Evolutionary conservation across 768 basidiomycete species (phyloP).

Genomic region (Suillus hirtellus): DNA sequence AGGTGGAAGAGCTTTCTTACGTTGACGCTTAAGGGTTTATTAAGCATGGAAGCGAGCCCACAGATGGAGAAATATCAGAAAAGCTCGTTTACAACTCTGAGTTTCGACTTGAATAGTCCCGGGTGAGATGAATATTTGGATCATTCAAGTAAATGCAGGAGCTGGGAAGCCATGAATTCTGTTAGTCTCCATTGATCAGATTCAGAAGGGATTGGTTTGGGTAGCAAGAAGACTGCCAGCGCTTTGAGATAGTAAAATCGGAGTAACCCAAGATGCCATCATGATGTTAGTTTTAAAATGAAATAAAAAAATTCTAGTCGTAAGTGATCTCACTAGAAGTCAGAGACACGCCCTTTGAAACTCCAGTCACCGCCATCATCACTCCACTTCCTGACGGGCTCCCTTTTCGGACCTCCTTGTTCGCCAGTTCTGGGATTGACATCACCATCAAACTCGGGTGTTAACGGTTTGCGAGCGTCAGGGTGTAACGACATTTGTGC

Average conservation of each 20-base stretch:
- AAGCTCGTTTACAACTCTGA: background rate
- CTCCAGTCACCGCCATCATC: conserved; percentile 80
- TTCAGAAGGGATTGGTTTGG: background rate
- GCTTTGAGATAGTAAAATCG: background rate
- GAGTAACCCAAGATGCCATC: background rate
- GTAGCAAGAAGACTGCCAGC: background rate
- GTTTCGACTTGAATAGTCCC: background rate
- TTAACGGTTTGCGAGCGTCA: conserved; percentile 59
- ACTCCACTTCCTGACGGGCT: conserved; percentile 69
- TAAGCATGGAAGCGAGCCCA: background rate
- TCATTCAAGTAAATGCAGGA: background rate
- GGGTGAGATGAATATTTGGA: background rate
- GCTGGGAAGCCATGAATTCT: background rate
- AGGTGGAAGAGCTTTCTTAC: background rate
- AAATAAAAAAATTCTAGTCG: background rate
- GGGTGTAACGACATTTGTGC: conserved; percentile 59
- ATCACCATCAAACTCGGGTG: conserved; percentile 78
- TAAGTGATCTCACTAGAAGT: conserved; percentile 52
- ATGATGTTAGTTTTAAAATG: background rate
- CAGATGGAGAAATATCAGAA: background rate
- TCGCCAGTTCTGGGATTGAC: conserved; percentile 84
- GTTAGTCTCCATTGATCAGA: background rate
- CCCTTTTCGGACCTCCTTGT: conserved; percentile 81
- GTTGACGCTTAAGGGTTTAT: background rate
- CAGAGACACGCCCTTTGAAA: conserved; percentile 84